Base-by-base conservation (phyloP, 768 basidiomycete genomes). In the Psilocybe cyanescens region DNA sequence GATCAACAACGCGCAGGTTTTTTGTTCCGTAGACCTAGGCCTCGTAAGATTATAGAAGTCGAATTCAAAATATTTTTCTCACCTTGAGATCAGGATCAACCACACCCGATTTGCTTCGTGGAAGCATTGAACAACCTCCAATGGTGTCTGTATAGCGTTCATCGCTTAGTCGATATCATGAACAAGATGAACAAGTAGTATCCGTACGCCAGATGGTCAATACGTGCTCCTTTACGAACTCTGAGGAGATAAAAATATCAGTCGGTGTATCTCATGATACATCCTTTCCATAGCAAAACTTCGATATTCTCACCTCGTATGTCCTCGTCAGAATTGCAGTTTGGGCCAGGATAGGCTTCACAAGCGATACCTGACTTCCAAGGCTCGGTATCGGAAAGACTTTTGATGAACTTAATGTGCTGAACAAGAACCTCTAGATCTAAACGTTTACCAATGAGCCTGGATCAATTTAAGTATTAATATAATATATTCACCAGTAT, bases 401-500 rank as follows among this genome's bases (percentile, higher is more conserved):
- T 3, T 46, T 41, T n/a, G n/a, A 46, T 46, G 30, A 57, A 57
- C 28, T 57, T 57, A n/a, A 57, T 9, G 45, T 46, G 28, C 44
- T 57, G 14, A 35, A 60, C 47, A 19, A 37, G 28, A 6, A 19
- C 37, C 41, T 57, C 45, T 14, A 11, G 19, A n/a, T 57, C 55
- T 57, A 30, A 56, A 16, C 1, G 11, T 39, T 45, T 16, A 12
- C 33, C n/a, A 47, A 11, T 28, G 29, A 44, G 41, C 41, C 4
- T 16, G 14, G 4, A 12, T 44, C n/a, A 44, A 12, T 16, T 44
- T 8, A n/a, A 16, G 4, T 4, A 12, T 44, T 12, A 44, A 11
- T 44, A 44, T 11, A 12, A 4, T 11, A 44, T 44, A 16, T 44
- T 11, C 14, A 56, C 68, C 41, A 59, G 80, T 71, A 45, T 78